Evolutionary conservation across 192 early-diverging fungal species (phyloP).

Genomic region (Phycomyces nitens): DNA sequence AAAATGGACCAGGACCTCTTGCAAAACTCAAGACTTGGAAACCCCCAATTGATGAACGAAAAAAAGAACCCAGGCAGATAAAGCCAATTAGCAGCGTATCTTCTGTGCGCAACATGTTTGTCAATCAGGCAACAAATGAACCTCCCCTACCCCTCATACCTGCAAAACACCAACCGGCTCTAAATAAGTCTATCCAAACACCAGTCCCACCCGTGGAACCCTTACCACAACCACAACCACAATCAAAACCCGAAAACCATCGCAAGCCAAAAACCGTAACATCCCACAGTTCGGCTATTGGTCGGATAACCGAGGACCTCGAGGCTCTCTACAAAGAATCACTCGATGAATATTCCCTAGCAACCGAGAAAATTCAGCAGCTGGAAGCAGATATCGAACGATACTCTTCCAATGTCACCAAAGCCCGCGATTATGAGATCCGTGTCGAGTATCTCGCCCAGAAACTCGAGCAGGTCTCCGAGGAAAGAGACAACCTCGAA

Average conservation of each 20-base stretch:
- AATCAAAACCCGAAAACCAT: background rate
- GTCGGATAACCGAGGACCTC: constrained; percentile 15
- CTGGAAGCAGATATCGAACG: constrained; percentile 21
- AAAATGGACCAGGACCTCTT: background rate
- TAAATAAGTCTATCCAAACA: background rate
- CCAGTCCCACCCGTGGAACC: background rate
- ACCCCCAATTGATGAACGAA: constrained; percentile 1
- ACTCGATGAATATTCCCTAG: constrained; percentile 1
- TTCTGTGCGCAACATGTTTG: background rate
- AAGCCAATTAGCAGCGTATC: background rate
- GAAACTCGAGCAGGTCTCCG: constrained; percentile 30
- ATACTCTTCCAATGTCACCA: constrained; percentile 14
- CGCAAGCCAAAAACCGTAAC: background rate
- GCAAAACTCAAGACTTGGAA: constrained; percentile 7
- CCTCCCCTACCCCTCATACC: background rate
- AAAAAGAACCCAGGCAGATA: background rate
- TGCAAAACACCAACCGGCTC: background rate
- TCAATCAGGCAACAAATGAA: background rate
- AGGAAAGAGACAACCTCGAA: constrained; percentile 23
- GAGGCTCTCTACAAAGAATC: constrained; percentile 2
- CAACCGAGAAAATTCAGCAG: constrained; percentile 10
- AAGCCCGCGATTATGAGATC: constrained; percentile 28
- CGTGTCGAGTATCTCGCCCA: constrained; percentile 28
- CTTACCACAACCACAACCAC: background rate
- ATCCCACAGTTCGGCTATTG: background rate